These are phyloP conservation scores for Stramenopiles sp. DNA, from an alignment of 352 stramenopile genomes.

Conservation along the genomic window DNA sequence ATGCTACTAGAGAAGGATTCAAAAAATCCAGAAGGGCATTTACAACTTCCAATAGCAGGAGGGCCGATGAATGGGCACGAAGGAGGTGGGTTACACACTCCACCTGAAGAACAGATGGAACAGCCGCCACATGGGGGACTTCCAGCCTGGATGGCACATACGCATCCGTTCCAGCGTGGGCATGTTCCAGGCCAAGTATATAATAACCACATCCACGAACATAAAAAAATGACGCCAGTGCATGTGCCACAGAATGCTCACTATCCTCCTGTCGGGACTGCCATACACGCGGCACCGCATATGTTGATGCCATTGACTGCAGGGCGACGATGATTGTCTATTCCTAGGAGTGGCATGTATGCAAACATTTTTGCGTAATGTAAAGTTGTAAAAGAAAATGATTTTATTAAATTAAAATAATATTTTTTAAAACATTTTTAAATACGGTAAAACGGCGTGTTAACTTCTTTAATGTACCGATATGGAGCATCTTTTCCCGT, in stretches of 20 bases:
- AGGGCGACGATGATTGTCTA: background rate
- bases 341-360: too few relatives aligned
- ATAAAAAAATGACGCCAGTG: background rate
- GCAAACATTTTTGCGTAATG: too few relatives aligned
- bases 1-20: background rate
- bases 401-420: too few relatives aligned
- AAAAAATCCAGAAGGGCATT: background rate
- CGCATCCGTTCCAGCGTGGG: background rate
- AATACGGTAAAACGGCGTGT: too few relatives aligned
- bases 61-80: background rate
- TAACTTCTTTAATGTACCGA: too few relatives aligned
- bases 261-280: background rate
- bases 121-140: background rate
- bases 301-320: background rate
- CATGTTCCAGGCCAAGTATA: background rate
- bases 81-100: background rate
- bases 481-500: too few relatives aligned
- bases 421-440: too few relatives aligned
- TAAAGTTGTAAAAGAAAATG: too few relatives aligned
- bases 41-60: background rate
- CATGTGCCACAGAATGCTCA: background rate
- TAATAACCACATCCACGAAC: background rate
- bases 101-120: background rate
- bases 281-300: background rate
- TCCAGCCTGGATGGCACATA: background rate